Percentiles rank a stretch among this genome's conserved stretches.
These are phyloP conservation scores for Boletus coccyginus DNA, from an alignment of 768 basidiomycete species.

Conservation along the genomic window DNA sequence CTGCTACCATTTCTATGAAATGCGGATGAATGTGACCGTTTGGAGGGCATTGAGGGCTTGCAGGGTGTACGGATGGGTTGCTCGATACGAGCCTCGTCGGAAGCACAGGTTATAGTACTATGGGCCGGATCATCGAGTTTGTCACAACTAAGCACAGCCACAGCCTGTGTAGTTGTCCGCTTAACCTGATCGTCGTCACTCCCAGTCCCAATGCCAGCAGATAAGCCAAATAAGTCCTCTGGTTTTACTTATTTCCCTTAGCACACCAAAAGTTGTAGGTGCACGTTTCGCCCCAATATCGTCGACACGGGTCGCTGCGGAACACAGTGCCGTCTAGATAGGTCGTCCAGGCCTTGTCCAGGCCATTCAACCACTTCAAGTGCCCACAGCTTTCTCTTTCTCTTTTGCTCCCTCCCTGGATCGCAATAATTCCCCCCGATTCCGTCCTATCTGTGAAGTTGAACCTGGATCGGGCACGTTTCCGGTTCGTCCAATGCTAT, in stretches of 20 bases:
- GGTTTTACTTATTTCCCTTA: neutral
- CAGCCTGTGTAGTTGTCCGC: no score
- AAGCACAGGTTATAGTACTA: neutral
- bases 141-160: constrained; percentile 4
- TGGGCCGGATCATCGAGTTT: no score
- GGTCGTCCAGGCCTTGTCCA: neutral
- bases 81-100: neutral
- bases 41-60: constrained; percentile 8
- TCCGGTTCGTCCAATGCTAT: neutral
- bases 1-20: neutral
- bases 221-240: constrained; percentile 1
- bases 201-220: neutral
- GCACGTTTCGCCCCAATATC: neutral
- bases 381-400: neutral
- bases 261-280: neutral
- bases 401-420: neutral
- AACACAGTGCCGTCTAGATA: neutral
- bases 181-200: no score
- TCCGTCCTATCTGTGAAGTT: neutral
- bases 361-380: neutral
- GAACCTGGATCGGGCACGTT: neutral
- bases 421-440: neutral
- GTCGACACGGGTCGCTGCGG: neutral
- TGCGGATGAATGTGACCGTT: constrained; percentile 8
- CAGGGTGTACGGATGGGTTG: neutral